Base-by-base conservation (phyloP, 1,284 basidiomycete species). In the Albatrellus sp. region DNA sequence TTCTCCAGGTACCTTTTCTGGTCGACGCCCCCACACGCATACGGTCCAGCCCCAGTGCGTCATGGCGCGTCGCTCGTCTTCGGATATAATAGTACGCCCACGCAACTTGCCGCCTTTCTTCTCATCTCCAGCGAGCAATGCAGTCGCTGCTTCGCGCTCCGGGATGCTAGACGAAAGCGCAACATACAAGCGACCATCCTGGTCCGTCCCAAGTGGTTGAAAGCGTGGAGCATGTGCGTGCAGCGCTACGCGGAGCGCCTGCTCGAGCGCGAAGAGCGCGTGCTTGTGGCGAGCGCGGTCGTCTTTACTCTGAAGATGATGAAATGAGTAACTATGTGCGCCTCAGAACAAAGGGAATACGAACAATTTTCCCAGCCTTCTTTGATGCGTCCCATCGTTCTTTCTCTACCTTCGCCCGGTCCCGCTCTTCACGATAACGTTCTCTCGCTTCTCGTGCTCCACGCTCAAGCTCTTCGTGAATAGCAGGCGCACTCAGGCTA, bases 11-110 rank as follows among this genome's bases (percentile, higher is more conserved):
- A 13, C 20, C 2, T 14, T 10, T 10, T 30, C 40, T 5, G 38
- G 42, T 12, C 57, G 56, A 8, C 77, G 76, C 48, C 64, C 69
- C 55, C 59, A 82, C 0, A 85, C 77, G 0, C 70, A 75, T n/a
- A 87, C 53, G 56, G 83, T 79, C 77, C 78, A 84, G 1, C 75
- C 67, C 82, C 82, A 87, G 32, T 72, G 67, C 48, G 57, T 67
- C 58, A 78, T 62, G 34, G 62, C 57, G 29, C 57, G 55, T 30
- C 73, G 62, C 17, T 76, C 72, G 11, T 71, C 69, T 37, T 62
- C 57, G 2, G 66, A 67, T n/a, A 67, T 16, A 16, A 45, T 33
- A 13, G 50, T 50, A 6, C 52, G 48, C 17, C 51, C 48, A 4
- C 43, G 49, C 10, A 54, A 50, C 34, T 58, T 59, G 20, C 58